phyloP scores from a whole-genome alignment of 202 grass and related monocot species.

The Alloteropsis angusta region DNA sequence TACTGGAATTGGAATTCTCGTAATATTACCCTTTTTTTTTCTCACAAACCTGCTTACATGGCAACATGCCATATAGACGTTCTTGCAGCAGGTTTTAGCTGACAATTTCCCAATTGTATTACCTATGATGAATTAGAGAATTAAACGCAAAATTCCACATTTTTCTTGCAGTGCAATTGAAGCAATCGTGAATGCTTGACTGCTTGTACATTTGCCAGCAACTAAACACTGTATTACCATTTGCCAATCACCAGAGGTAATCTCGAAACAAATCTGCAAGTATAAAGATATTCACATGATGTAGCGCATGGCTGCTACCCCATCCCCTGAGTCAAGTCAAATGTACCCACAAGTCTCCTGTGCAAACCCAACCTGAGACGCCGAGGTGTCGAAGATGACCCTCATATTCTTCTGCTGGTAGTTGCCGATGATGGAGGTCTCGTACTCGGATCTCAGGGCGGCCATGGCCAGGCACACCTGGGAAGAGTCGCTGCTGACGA shows the following conservation, averaged over 20 bases:
- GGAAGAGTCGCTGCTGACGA: conserved; percentile 36
- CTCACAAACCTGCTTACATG: too few species aligned
- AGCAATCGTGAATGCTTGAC: not conserved
- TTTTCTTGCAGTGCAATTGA: conserved; percentile 3
- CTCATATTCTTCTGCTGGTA: conserved; percentile 74
- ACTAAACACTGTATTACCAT: conserved; percentile 35
- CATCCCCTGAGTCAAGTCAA: conserved; percentile 16
- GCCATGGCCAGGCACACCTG: conserved; percentile 58
- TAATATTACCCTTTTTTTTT: too few species aligned
- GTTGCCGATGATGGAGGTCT: conserved; percentile 53
- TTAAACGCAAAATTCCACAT: not conserved
- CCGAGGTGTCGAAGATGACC: conserved; percentile 45
- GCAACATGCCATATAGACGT: not conserved
- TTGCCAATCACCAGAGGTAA: conserved; percentile 41
- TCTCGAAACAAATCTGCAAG: conserved; percentile 32
- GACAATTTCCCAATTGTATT: not conserved
- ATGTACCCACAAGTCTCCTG: conserved; percentile 55
- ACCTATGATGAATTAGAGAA: not conserved
- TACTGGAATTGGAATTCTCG: too few species aligned
- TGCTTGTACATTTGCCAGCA: conserved; percentile 16
- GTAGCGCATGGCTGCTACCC: not conserved
- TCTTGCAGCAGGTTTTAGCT: not conserved
- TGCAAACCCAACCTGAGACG: conserved; percentile 49
- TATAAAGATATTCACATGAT: conserved; percentile 47
- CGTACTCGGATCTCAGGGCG: conserved; percentile 40